These are phyloP conservation scores for Scedosporium aurantiacum DNA, from an alignment of 2,329 filamentous ascomycete species.

Conservation along the genomic window DNA sequence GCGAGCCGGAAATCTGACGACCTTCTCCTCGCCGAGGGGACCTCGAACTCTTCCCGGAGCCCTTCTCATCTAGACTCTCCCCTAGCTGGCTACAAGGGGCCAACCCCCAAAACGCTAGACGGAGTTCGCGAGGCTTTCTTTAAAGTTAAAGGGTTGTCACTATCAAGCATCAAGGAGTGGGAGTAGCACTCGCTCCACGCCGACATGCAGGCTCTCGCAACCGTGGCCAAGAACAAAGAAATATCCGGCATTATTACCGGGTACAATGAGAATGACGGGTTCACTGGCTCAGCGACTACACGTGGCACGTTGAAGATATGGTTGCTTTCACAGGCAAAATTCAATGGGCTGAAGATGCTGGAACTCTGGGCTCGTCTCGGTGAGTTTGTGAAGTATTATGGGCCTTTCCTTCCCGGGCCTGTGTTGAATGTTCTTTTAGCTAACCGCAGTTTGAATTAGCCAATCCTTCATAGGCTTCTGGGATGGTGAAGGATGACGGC, in stretches of 20 bases:
- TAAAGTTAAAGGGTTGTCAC: neutral
- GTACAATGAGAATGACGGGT: slow-evolving; percentile 1
- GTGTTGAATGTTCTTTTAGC: neutral
- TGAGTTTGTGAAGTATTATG: neutral
- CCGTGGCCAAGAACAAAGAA: neutral
- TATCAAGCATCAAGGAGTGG: slow-evolving; percentile 5
- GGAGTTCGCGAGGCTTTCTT: slow-evolving; percentile 5
- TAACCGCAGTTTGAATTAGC: neutral
- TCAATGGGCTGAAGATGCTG: slow-evolving; percentile 2
- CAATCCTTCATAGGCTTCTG: slow-evolving; percentile 3
- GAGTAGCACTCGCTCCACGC: slow-evolving; percentile 3
- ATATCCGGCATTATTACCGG: neutral
- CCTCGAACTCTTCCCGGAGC: neutral
- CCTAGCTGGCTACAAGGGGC: neutral
- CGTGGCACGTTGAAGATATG: slow-evolving; percentile 5
- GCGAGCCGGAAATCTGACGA: neutral
- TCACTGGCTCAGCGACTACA: neutral
- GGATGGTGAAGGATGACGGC: neutral
- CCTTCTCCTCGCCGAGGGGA: neutral
- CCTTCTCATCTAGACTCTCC: neutral
- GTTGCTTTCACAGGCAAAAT: slow-evolving; percentile 6
- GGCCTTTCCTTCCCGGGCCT: neutral
- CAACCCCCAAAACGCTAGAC: slow-evolving; percentile 2
- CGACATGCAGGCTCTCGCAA: slow-evolving; percentile 1
- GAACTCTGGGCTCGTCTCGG: slow-evolving; percentile 4